phyloP scores from a whole-genome alignment of 768 basidiomycete genomes.

The Trametes meyenii region DNA sequence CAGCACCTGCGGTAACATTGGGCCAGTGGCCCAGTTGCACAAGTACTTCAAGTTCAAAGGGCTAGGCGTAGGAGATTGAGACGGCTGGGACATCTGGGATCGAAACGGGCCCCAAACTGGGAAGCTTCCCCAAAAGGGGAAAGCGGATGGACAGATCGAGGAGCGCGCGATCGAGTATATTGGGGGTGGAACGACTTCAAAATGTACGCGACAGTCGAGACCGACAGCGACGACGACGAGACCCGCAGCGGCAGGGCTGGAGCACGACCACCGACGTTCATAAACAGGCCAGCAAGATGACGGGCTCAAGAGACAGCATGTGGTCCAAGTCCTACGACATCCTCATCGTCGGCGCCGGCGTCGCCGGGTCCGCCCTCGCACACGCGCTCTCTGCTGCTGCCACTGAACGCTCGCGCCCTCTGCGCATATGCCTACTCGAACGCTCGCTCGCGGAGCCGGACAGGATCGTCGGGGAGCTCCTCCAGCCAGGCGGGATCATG shows the following conservation, averaged over 20 bases:
- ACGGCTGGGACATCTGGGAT: too few species aligned
- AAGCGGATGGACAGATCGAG: too few species aligned
- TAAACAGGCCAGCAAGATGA: slow-evolving; percentile 8
- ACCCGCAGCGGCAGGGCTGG: slow-evolving; percentile 17
- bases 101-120: too few species aligned
- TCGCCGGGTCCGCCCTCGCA: slow-evolving; percentile 87
- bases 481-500: slow-evolving; percentile 89
- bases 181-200: slow-evolving; percentile 17
- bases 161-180: background rate
- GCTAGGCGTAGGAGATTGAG: too few species aligned
- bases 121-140: too few species aligned
- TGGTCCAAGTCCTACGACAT: slow-evolving; percentile 60
- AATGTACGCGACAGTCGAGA: slow-evolving; percentile 18
- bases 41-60: too few species aligned
- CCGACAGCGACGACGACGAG: slow-evolving; percentile 20
- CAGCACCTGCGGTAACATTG: too few species aligned
- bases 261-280: slow-evolving; percentile 18
- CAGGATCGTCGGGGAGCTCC: slow-evolving; percentile 94
- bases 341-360: slow-evolving; percentile 89
- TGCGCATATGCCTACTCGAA: slow-evolving; percentile 85
- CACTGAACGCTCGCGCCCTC: slow-evolving; percentile 46
- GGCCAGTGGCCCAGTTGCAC: too few species aligned
- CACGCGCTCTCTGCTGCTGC: slow-evolving; percentile 73
- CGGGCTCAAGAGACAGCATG: slow-evolving; percentile 20
- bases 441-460: slow-evolving; percentile 92